Base-by-base conservation (phyloP, 257 asterid species). In the Rubia yunnanensis region DNA sequence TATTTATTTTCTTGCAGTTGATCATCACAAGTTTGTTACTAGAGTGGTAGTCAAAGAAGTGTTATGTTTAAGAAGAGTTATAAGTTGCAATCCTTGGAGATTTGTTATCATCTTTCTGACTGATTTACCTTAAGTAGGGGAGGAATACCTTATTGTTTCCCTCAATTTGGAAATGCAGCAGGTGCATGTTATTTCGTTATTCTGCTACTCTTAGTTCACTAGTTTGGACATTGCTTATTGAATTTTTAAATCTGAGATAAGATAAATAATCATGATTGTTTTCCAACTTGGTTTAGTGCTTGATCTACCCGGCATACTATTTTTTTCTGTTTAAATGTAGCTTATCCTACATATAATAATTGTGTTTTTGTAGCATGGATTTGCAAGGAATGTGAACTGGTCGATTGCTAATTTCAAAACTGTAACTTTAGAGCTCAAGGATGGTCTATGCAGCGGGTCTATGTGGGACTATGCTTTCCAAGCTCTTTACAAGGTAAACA, bases 101-200 rank as follows among this genome's bases (percentile, higher is more conserved):
- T 13, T 20, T 30, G 10, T 8, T 23, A 44, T 64, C 48, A 34
- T 44, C 60, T 75, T 53, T 30, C 76, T 73, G 74, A 73, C 72
- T 58, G 30, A 39, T 70, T 49, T 56, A 50, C 18, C 48, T 71
- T 67, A 78, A 38, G 71, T 64, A 94, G 99, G 79, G 99, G 97
- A 74, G 99, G 97, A 78, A 79, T 94, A 71, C 99, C 99, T 18
- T 97, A 94, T 73, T 94, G 99, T 78, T 94, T 94, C 80, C 99
- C 99, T n/a, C 99, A 94, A 80, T 94, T 94, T 78, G 99, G 99
- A 76, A 54, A 82, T 94, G 17, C 99, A 94, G 81, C 99, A 94
- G 97, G 97, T 94, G 83, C 46, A 30, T 31, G 18, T 34, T 31
- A 10, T 28, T 38, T 50, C 7, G 4, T 10, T 34, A 9, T 53